Conservation (phyloP, 2,329 filamentous ascomycete species). For the Dactylella cylindrospora region DNA sequence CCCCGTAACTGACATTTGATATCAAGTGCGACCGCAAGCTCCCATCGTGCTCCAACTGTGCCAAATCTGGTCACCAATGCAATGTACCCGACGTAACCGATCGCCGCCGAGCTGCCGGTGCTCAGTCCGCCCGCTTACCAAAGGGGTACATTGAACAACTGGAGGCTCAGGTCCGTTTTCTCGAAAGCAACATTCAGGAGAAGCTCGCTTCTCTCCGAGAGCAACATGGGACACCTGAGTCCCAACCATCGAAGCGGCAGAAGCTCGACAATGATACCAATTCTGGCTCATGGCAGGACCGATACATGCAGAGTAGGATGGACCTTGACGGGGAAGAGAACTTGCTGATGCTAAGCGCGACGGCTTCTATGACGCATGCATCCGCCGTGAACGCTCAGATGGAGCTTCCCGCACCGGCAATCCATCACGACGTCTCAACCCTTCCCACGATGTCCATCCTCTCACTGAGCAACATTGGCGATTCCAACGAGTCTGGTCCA, state of each 20-base stretch:
- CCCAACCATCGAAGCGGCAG: slow-evolving; percentile 33
- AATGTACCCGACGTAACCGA: slow-evolving; percentile 44
- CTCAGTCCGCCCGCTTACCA: slow-evolving; percentile 37
- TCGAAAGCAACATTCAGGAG: slow-evolving; percentile 44
- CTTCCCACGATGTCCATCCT: slow-evolving; percentile 43
- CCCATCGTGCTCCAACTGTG: slow-evolving; percentile 43
- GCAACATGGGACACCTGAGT: slow-evolving; percentile 32
- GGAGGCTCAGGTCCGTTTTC: slow-evolving; percentile 40
- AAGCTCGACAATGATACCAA: slow-evolving; percentile 32
- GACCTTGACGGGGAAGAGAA: slow-evolving; percentile 43
- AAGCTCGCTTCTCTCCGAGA: slow-evolving; percentile 38
- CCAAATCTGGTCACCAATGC: slow-evolving; percentile 43
- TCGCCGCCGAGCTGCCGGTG: slow-evolving; percentile 36
- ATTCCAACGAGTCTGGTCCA: slow-evolving; percentile 41
- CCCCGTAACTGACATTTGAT: neutral
- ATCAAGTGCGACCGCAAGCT: slow-evolving; percentile 39
- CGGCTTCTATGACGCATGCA: slow-evolving; percentile 37
- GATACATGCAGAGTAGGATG: slow-evolving; percentile 39
- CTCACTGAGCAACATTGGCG: slow-evolving; percentile 43
- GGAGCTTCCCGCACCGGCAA: slow-evolving; percentile 38
- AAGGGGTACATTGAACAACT: slow-evolving; percentile 44
- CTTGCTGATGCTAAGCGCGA: slow-evolving; percentile 38
- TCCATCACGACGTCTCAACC: slow-evolving; percentile 41
- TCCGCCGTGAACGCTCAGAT: slow-evolving; percentile 37
- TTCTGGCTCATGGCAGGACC: slow-evolving; percentile 36